phyloP scores from a whole-genome alignment of 176 grass and related monocot genomes.

The Elymus sibiricus region DNA sequence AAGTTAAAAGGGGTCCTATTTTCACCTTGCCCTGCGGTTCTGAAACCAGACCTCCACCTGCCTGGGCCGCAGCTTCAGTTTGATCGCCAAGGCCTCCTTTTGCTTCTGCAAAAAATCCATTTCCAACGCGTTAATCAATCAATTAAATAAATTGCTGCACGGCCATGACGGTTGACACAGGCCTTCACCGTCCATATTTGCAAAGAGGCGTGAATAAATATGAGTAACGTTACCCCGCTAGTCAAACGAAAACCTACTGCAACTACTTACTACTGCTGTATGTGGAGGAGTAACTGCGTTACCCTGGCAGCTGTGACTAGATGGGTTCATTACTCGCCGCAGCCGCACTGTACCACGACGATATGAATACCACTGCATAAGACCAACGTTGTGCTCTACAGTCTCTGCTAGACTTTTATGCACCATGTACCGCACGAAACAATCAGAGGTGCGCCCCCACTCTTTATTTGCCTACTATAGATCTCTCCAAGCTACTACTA shows the following conservation, averaged over 20 bases:
- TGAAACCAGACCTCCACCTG: constrained; percentile 99
- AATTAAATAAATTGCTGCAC: constrained; percentile 7
- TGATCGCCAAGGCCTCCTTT: constrained; percentile 86
- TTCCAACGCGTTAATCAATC: constrained; percentile 34
- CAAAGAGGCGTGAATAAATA: constrained; percentile 16
- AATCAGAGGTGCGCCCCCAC: background rate
- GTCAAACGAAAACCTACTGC: constrained; percentile 11
- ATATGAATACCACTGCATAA: background rate
- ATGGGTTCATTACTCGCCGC: background rate
- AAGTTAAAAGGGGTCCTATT: background rate
- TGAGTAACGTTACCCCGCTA: background rate
- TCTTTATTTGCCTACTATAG: background rate
- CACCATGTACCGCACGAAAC: background rate
- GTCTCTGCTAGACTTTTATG: background rate
- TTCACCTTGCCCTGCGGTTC: constrained; percentile 95
- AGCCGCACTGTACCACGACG: background rate
- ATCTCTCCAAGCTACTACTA: background rate
- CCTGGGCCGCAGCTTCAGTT: constrained; percentile 82
- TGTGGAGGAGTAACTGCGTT: constrained; percentile 20
- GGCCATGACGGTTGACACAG: background rate
- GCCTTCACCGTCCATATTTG: constrained; percentile 9
- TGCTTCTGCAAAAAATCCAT: constrained; percentile 77
- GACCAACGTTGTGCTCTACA: background rate
- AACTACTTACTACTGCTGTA: background rate
- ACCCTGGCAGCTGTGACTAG: background rate